Evolutionary conservation across 2,329 filamentous ascomycete species (phyloP).

Genomic region (Phialophora tarda): DNA sequence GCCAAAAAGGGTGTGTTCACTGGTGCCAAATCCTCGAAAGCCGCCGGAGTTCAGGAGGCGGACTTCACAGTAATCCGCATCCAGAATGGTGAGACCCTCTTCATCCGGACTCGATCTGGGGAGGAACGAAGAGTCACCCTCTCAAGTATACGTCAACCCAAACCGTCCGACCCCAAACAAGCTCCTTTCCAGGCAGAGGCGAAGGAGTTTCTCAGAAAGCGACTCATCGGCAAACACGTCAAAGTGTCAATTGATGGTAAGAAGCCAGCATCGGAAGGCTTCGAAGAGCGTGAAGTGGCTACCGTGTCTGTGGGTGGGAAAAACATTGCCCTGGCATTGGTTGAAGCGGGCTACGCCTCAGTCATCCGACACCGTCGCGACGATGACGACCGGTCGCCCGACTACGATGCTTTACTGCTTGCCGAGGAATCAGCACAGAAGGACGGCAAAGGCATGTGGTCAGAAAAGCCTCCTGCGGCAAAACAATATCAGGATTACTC

Average conservation of each 20-base stretch:
- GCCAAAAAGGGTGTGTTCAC: conserved; percentile 80
- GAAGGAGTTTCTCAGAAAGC: conserved; percentile 94
- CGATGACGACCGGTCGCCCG: conserved; percentile 88
- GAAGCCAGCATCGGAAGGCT: conserved; percentile 86
- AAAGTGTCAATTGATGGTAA: conserved; percentile 87
- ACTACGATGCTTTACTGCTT: conserved; percentile 72
- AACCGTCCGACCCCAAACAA: conserved; percentile 83
- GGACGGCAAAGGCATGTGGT: conserved; percentile 94
- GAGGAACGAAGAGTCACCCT: conserved; percentile 87
- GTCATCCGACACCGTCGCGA: conserved; percentile 95
- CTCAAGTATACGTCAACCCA: conserved; percentile 92
- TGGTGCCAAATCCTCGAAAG: conserved; percentile 73
- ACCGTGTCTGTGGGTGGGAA: conserved; percentile 83
- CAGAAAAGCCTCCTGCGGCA: conserved; percentile 79
- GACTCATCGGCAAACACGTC: conserved; percentile 93
- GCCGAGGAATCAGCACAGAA: conserved; percentile 70
- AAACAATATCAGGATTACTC: conserved; percentile 89
- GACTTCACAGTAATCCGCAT: conserved; percentile 87
- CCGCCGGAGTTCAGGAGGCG: conserved; percentile 63
- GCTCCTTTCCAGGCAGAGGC: conserved; percentile 88
- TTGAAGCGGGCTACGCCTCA: conserved; percentile 91
- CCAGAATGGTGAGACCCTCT: conserved; percentile 85
- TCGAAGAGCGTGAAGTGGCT: conserved; percentile 92
- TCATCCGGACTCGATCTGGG: conserved; percentile 82
- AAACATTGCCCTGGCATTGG: conserved; percentile 81